A percentile compares a stretch with the other conserved stretches of the same genome.
These are phyloP conservation scores for Corinectria fuckeliana DNA, from an alignment of 2,329 filamentous ascomycete genomes.

Conservation along the genomic window DNA sequence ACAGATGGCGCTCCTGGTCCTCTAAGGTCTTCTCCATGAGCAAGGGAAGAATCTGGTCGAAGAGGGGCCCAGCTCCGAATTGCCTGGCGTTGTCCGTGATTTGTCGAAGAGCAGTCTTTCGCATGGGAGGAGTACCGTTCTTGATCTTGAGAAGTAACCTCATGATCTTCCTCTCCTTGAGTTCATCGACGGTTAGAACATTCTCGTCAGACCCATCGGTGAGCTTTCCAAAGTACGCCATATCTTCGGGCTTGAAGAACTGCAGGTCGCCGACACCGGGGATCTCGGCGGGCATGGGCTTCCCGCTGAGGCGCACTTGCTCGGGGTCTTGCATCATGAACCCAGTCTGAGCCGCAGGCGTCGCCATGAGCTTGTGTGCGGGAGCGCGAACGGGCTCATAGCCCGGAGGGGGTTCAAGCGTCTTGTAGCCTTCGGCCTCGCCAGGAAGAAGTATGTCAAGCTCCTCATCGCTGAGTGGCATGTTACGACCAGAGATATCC, in stretches of 20 bases:
- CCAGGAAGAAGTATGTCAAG: constrained; percentile 89
- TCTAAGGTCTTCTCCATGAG: constrained; percentile 99
- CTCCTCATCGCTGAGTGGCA: constrained; percentile 89
- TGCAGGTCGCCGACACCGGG: constrained; percentile 94
- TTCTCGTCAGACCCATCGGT: constrained; percentile 95
- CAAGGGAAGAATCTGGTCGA: constrained; percentile 95
- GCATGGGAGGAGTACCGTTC: constrained; percentile 97
- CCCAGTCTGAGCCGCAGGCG: constrained; percentile 77
- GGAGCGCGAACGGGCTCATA: constrained; percentile 85
- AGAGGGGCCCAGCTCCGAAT: constrained; percentile 91
- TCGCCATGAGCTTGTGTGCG: constrained; percentile 75
- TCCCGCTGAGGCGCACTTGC: constrained; percentile 80
- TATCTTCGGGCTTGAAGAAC: constrained; percentile 98
- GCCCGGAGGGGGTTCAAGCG: constrained; percentile 87
- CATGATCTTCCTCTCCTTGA: constrained; percentile 99
- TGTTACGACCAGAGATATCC: constrained; percentile 80
- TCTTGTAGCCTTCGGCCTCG: constrained; percentile 89
- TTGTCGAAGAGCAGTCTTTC: constrained; percentile 96
- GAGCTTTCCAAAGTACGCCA: constrained; percentile 98
- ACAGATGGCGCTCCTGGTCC: constrained; percentile 95
- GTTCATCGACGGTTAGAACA: constrained; percentile 86
- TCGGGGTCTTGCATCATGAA: constrained; percentile 99
- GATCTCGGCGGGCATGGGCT: constrained; percentile 93
- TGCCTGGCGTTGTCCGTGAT: constrained; percentile 96
- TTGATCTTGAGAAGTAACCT: constrained; percentile 95